Base-by-base conservation (phyloP, 148 eudicot genomes). In the Fagopyrum homotropicum region DNA sequence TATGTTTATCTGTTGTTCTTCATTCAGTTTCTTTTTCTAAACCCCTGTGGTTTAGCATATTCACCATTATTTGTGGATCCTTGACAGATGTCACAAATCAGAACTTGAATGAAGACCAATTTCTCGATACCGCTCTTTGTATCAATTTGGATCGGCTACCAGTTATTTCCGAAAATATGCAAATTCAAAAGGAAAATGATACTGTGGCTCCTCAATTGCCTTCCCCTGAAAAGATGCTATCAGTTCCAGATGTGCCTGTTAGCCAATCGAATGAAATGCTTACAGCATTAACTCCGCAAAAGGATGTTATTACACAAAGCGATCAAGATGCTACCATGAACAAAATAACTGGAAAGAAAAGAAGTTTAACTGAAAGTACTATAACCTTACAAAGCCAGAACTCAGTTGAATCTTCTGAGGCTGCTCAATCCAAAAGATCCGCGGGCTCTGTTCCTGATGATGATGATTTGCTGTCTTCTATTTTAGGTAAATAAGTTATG, bases 401-500 rank as follows among this genome's bases (percentile, higher is more conserved):
- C 83, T 92, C 96, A 74, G 83, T 77, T 73, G 92, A 88, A 56
- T 90, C 98, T 61, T 84, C 84, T 16, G 86, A 86, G 64, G 83
- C 83, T 15, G 84, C 83, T 73, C 88, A 79, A 75, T 81, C 83
- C 50, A 95, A 86, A 81, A 88, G 85, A 81, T 77, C 92, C 46
- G 79, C 60, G 44, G 96, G 82, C 69, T 76, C 77, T 49, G 75
- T 95, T 82, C 97, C 97, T 35, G 86, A 90, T 80, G 97, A 95
- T 73, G 84, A 90, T 80, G 98, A 95, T 86, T 85, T 95, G 80
- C 73, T 95, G 77, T 92, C 98, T 14, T 92, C 98, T 43, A 95
- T 95, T 55, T 84, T 95, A 86, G 98, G 98, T 95, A 89, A 75
- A 47, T 11, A 12, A 46, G 4, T 76, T 48, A 59, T 16, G 22